Conservation (phyloP, 345 rosid species). For the Aegle marmelos region DNA sequence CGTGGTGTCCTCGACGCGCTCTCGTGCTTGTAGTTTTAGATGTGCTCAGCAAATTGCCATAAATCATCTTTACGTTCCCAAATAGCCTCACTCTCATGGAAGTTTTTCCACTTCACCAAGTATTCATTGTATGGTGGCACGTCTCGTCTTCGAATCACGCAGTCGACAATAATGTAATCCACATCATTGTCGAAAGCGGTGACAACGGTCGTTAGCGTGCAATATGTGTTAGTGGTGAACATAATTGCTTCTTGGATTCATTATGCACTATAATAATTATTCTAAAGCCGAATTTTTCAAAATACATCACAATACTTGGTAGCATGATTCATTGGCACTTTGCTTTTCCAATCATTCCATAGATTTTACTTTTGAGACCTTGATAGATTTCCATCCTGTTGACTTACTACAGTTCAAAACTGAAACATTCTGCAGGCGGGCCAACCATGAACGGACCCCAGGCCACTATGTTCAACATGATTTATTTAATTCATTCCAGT, state of each 20-base stretch:
- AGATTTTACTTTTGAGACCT: not conserved
- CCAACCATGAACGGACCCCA: slow-evolving; percentile 25
- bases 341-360: not conserved
- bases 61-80: too few relatives aligned
- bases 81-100: too few relatives aligned
- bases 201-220: too few relatives aligned
- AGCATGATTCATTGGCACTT: too few relatives aligned
- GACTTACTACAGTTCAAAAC: not conserved
- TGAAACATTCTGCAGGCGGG: slow-evolving; percentile 48
- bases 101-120: too few relatives aligned
- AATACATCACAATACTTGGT: not conserved
- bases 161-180: too few relatives aligned
- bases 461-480: slow-evolving; percentile 26
- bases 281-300: not conserved
- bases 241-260: not conserved
- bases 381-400: not conserved
- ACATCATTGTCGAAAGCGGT: too few relatives aligned
- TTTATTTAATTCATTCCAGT: slow-evolving; percentile 56
- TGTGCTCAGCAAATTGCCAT: too few relatives aligned
- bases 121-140: too few relatives aligned
- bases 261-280: not conserved
- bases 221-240: not conserved
- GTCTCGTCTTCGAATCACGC: too few relatives aligned
- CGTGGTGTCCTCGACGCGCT: too few relatives aligned
- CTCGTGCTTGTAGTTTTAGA: too few relatives aligned